A percentile compares a stretch with the other conserved stretches of the same genome.
Evolutionary conservation across 2,329 filamentous ascomycete species (phyloP).

Genomic region (Xylaria sp.): DNA sequence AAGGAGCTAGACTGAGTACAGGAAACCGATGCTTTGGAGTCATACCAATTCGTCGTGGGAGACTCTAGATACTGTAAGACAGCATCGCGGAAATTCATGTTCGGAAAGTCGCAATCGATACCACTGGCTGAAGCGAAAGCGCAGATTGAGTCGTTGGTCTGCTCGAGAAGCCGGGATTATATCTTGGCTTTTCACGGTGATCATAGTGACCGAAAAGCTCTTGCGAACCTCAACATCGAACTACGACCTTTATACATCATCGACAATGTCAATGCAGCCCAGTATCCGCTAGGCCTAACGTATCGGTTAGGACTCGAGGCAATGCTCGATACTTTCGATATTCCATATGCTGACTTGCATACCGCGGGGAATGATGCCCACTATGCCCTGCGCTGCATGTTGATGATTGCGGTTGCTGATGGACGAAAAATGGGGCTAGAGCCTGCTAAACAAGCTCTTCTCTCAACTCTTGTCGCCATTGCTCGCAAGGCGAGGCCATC

Average conservation of each 20-base stretch:
- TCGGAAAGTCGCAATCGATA: constrained; percentile 30
- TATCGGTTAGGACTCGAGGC: constrained; percentile 30
- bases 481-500: constrained; percentile 22
- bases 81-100: constrained; percentile 26
- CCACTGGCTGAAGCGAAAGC: constrained; percentile 24
- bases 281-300: constrained; percentile 22
- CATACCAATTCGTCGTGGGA: constrained; percentile 29
- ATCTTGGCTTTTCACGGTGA: constrained; percentile 3
- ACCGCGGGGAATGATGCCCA: constrained; percentile 29
- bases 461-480: constrained; percentile 27
- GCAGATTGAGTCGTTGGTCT: constrained; percentile 25
- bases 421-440: constrained; percentile 12
- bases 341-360: constrained; percentile 31
- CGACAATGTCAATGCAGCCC: constrained; percentile 11
- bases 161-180: background rate
- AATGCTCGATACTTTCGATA: constrained; percentile 32
- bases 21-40: constrained; percentile 19
- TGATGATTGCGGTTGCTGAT: constrained; percentile 30
- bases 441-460: constrained; percentile 18
- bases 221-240: background rate
- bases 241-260: background rate
- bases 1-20: constrained; percentile 1
- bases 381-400: constrained; percentile 30
- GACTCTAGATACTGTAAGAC: constrained; percentile 27
- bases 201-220: background rate